Conservation (phyloP, 1,284 basidiomycete species). For the Trichosporon faecale region DNA sequence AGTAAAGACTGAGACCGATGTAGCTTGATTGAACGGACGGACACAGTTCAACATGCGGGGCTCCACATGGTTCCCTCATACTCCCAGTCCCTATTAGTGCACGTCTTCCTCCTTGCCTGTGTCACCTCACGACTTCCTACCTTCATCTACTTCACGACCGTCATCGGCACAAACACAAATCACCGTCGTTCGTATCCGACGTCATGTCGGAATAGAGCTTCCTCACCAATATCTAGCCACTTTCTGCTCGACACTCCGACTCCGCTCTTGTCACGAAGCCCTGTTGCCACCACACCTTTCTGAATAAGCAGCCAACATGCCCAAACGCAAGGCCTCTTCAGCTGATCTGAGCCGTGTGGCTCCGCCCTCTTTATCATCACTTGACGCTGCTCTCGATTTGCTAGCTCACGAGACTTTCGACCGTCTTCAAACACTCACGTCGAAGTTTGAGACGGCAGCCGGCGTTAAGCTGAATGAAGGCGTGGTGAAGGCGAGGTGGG, state of each 20-base stretch:
- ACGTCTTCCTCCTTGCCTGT: background rate
- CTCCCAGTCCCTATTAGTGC: background rate
- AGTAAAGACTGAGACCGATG: background rate
- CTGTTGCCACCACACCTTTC: slow-evolving; percentile 1
- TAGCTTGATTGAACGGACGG: background rate
- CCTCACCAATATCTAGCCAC: background rate
- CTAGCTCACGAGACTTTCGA: slow-evolving; percentile 46
- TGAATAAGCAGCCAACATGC: slow-evolving; percentile 12
- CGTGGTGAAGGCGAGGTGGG: slow-evolving; percentile 40
- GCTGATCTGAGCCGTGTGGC: slow-evolving; percentile 11
- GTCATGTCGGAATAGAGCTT: slow-evolving; percentile 4
- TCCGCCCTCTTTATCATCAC: slow-evolving; percentile 31
- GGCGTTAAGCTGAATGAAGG: slow-evolving; percentile 43
- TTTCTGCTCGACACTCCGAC: no score
- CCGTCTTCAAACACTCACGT: slow-evolving; percentile 32
- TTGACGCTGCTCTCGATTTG: slow-evolving; percentile 48
- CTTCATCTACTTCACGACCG: background rate
- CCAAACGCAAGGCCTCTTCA: slow-evolving; percentile 27
- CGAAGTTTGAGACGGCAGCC: slow-evolving; percentile 43
- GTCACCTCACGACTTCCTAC: no score
- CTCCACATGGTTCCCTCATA: background rate
- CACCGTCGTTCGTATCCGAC: background rate
- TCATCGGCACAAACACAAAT: background rate
- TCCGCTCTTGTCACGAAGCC: background rate
- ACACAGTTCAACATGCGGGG: background rate